Percentiles rank a stretch among this genome's conserved stretches.
Evolutionary conservation across 2,329 filamentous ascomycete species (phyloP).

Genomic region (Colletotrichum lini): DNA sequence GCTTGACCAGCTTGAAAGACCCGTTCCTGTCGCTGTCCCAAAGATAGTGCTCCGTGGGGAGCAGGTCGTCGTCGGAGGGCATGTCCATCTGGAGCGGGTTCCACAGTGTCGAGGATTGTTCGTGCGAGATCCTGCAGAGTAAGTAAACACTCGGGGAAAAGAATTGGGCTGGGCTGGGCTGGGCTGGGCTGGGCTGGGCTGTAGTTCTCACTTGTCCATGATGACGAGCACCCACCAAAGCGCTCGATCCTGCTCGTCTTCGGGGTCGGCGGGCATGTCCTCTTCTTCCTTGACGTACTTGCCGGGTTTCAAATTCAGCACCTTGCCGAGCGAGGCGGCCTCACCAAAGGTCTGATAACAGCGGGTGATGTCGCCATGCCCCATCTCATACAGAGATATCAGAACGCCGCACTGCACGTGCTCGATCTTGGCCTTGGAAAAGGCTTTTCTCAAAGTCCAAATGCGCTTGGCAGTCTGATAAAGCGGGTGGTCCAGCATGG

Average conservation of each 20-base stretch:
- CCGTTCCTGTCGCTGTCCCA: constrained; percentile 49
- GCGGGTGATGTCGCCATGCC: constrained; percentile 58
- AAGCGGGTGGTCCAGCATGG: constrained; percentile 57
- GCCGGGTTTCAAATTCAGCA: constrained; percentile 55
- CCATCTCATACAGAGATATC: constrained; percentile 60
- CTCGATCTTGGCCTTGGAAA: constrained; percentile 55
- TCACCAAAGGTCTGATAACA: constrained; percentile 61
- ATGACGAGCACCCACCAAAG: constrained; percentile 62
- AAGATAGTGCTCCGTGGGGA: constrained; percentile 53
- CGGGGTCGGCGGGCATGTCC: constrained; percentile 47
- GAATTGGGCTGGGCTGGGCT: not conserved
- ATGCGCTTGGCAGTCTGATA: constrained; percentile 58
- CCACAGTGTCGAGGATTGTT: constrained; percentile 50
- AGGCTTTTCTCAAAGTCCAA: constrained; percentile 53
- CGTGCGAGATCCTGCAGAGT: constrained; percentile 49
- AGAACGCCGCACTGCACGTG: constrained; percentile 59
- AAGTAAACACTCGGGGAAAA: constrained; percentile 2
- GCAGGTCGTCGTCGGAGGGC: constrained; percentile 53
- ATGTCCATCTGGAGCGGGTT: constrained; percentile 54
- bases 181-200: too few species aligned
- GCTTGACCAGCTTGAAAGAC: constrained; percentile 45
- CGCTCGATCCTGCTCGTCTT: constrained; percentile 57
- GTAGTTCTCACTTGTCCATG: constrained; percentile 57
- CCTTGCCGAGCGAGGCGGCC: constrained; percentile 54
- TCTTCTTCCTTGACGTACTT: constrained; percentile 52